Percentiles rank a stretch among this genome's conserved stretches.
Evolutionary conservation across 768 basidiomycete genomes (phyloP).

Genomic region (Dictyophora rubrovolvata): DNA sequence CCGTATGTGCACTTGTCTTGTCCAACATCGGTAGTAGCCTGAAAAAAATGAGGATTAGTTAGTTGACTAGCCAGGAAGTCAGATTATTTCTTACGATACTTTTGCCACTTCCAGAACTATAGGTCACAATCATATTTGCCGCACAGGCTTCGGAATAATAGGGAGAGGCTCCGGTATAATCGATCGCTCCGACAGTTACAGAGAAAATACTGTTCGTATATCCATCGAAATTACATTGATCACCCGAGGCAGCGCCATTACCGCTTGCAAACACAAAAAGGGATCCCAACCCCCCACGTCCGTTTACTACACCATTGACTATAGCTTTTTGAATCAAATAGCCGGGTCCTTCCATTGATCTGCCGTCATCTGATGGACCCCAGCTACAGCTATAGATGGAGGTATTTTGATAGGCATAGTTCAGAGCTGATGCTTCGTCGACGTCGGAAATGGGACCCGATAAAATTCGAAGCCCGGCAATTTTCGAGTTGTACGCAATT

Average conservation of each 20-base stretch:
- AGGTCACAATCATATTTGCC: conserved; percentile 93
- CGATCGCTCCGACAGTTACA: conserved; percentile 91
- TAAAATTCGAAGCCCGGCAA: conserved; percentile 91
- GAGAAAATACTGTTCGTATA: conserved; percentile 98
- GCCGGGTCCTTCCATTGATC: conserved; percentile 87
- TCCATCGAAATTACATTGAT: conserved; percentile 99
- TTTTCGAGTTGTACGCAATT: conserved; percentile 82
- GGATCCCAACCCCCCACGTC: conserved; percentile 81
- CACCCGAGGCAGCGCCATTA: conserved; percentile 82
- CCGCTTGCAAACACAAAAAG: conserved; percentile 97
- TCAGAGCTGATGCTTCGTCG: conserved; percentile 91
- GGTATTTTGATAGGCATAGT: conserved; percentile 86
- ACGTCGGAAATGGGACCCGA: conserved; percentile 91
- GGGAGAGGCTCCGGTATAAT: conserved; percentile 87
- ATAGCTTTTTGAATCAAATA: conserved; percentile 90
- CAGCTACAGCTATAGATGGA: conserved; percentile 95
- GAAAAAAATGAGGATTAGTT: background rate
- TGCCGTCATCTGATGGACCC: conserved; percentile 95
- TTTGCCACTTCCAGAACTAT: conserved; percentile 89
- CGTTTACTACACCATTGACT: conserved; percentile 85
- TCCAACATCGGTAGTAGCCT: conserved; percentile 91
- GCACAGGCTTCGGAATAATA: conserved; percentile 97
- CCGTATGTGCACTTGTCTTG: conserved; percentile 66
- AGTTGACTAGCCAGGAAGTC: background rate
- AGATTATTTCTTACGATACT: conserved; percentile 63